Evolutionary conservation across 2,329 filamentous ascomycete species (phyloP), one percentile per base, ranked within the genome.

Genomic region (Epichloe elymi): DNA sequence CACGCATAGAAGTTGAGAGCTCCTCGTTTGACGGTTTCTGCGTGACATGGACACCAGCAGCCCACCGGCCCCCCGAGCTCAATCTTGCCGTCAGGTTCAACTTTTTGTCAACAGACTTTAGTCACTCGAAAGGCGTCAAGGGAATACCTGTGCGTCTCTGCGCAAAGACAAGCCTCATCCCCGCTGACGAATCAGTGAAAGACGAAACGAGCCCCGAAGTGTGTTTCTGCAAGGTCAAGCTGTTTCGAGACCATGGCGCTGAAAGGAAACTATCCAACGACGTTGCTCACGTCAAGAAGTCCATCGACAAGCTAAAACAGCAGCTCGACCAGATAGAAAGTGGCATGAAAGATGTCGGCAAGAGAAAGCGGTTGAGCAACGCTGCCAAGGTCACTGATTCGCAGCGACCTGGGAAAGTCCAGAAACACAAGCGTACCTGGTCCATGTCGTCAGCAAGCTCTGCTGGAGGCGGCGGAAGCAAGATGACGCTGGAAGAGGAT

Each of bases 71-170:
- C 73, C 23, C 85, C 3, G 89, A 96, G 60, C 93, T 89, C 65
- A 86, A 82, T 46, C 81, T 98, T 51, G 86, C 89, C 8, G 88
- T 97, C 12, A 86, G 93, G 44, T 98, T 97, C 75, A 98, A 98
- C 70, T 98, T 98, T 63, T 74, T 98, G 0, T 98, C 93, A 0
- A 98, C 93, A 8, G 93, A 98, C 64, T 98, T 97, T 65, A 97
- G 91, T 66, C 93, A 97, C 63, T 97, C 93, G 10, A 98, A 98
- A 64, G 93, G 93, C 44, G 93, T 98, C 46, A 98, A 97, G 68
- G 93, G 93, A 37, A 96, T 97, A 57, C 91, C 93, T 0, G 90
- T 98, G 4, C 76, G 93, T 51, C 76, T 97, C 0, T 97, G 91
- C 66, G 83, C 90, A 14, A 97, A 97, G 68, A 97, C 93, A 0